A percentile compares a stretch with the other conserved stretches of the same genome.
Conservation (phyloP, 495 filamentous ascomycete species). For the Daldinia vernicosa region DNA sequence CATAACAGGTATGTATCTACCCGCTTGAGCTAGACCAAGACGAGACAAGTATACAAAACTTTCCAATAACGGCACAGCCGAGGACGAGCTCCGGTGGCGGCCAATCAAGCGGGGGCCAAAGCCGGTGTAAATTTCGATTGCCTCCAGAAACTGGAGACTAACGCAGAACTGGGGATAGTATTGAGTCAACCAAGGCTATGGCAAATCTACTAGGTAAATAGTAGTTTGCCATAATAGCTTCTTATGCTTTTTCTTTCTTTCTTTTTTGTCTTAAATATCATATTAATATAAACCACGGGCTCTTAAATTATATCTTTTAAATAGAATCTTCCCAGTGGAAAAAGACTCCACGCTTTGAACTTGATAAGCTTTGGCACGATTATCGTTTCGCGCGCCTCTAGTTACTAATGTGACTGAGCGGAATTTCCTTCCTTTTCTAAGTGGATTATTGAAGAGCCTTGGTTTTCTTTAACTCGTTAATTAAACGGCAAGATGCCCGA, state of each 20-base stretch:
- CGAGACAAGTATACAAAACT: conserved; percentile 14
- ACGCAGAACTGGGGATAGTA: neutral
- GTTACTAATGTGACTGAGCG: neutral
- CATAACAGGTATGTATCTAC: conserved; percentile 1
- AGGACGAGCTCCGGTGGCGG: conserved; percentile 26
- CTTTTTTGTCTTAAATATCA: neutral
- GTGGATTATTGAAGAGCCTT: neutral
- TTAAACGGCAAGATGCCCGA: conserved; percentile 24
- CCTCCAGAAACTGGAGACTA: neutral
- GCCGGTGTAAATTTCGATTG: neutral
- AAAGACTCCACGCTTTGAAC: neutral
- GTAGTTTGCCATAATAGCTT: neutral
- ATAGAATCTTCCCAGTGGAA: neutral
- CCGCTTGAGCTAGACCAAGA: conserved; percentile 20
- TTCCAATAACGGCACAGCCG: neutral
- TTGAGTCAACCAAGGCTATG: neutral
- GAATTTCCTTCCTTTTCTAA: neutral
- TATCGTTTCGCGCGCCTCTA: neutral
- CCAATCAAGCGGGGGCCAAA: conserved; percentile 16
- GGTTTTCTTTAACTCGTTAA: neutral
- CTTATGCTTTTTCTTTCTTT: neutral
- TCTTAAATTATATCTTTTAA: neutral
- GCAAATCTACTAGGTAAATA: neutral
- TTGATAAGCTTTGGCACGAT: neutral
- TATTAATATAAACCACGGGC: neutral